Conservation (phyloP, 441 rosid genomes). For the Heliophila coronopifolia region DNA sequence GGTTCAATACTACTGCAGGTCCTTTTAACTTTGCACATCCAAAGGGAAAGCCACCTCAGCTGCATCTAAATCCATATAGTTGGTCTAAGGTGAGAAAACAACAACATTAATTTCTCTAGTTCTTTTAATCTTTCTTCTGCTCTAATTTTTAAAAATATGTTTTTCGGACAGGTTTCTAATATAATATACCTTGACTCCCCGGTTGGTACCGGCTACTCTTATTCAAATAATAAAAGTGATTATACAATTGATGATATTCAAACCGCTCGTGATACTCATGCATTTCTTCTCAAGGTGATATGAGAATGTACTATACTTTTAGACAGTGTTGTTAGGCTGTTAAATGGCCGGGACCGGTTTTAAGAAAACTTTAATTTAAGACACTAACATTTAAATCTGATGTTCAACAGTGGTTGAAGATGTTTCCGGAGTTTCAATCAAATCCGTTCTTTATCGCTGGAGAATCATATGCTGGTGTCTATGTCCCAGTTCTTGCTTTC, state of each 20-base stretch:
- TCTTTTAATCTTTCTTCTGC: too few relatives aligned
- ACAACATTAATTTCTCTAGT: too few relatives aligned
- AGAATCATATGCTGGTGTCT: slow-evolving; percentile 87
- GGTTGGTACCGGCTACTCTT: slow-evolving; percentile 78
- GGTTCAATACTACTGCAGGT: slow-evolving; percentile 37
- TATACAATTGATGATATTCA: slow-evolving; percentile 52
- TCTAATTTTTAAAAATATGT: not conserved
- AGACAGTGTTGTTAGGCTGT: too few relatives aligned
- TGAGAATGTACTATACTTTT: not conserved
- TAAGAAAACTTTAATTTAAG: too few relatives aligned
- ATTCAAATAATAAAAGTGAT: slow-evolving; percentile 52
- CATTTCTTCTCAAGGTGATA: slow-evolving; percentile 62
- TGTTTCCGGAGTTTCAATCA: slow-evolving; percentile 65
- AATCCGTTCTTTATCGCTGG: slow-evolving; percentile 79
- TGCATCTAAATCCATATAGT: slow-evolving; percentile 66
- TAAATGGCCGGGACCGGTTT: too few relatives aligned
- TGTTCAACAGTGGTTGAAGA: slow-evolving; percentile 67
- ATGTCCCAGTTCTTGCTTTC: slow-evolving; percentile 72
- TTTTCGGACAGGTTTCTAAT: slow-evolving; percentile 57
- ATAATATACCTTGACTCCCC: slow-evolving; percentile 73
- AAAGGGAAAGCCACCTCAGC: slow-evolving; percentile 31
- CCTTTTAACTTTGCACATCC: slow-evolving; percentile 68
- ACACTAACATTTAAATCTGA: slow-evolving; percentile 1
- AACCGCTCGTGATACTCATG: slow-evolving; percentile 63
- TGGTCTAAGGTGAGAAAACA: slow-evolving; percentile 71